Evolutionary conservation across 163 green algal species (phyloP).

Genomic region (Prototheca wickerhamii): DNA sequence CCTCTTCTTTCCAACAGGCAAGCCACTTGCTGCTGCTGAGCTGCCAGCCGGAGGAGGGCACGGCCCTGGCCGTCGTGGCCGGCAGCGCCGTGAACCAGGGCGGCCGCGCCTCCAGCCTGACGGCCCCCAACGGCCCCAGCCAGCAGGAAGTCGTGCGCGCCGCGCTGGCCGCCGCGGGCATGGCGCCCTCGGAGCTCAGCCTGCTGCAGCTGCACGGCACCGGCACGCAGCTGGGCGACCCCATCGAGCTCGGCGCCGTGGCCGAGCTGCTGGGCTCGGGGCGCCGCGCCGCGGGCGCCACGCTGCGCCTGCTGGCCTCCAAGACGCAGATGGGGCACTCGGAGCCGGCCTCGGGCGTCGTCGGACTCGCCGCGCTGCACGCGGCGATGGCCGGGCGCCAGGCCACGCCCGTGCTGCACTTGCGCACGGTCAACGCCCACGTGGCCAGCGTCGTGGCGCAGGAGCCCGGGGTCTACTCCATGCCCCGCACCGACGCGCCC

Average conservation of each 20-base stretch:
- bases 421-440: conserved; percentile 38
- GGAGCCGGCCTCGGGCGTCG: conserved; percentile 37
- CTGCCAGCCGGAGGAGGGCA: neutral
- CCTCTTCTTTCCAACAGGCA: conserved; percentile 21
- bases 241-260: conserved; percentile 47
- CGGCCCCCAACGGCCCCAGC: conserved; percentile 45
- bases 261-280: conserved; percentile 5
- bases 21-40: conserved; percentile 29
- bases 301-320: conserved; percentile 23
- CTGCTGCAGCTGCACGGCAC: conserved; percentile 33
- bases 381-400: conserved; percentile 1
- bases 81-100: conserved; percentile 51
- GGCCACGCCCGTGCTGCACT: conserved; percentile 25
- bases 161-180: conserved; percentile 35
- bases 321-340: conserved; percentile 45
- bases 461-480: conserved; percentile 7
- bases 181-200: neutral
- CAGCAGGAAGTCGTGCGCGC: conserved; percentile 56
- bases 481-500: conserved; percentile 2
- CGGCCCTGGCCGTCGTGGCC: conserved; percentile 9
- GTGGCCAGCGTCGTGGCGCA: conserved; percentile 34
- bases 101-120: conserved; percentile 43
- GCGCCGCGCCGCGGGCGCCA: neutral
- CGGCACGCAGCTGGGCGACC: conserved; percentile 60
- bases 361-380: conserved; percentile 23